These are phyloP conservation scores for Pestalotiopsis sp. DNA, from an alignment of 2,329 filamentous ascomycete genomes.

Conservation along the genomic window DNA sequence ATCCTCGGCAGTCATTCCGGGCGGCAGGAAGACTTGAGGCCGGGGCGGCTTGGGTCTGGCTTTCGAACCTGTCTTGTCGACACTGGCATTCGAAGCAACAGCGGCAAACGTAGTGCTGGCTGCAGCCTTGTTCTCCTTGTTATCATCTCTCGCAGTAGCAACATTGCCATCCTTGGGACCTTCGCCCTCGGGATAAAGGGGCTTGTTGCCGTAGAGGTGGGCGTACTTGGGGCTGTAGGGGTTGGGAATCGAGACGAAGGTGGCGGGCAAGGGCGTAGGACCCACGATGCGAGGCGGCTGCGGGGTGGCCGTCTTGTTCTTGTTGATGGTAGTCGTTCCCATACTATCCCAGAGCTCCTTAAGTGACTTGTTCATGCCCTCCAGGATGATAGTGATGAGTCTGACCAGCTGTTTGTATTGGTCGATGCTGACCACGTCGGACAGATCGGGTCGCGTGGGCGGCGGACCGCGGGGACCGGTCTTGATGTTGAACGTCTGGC, in stretches of 20 bases:
- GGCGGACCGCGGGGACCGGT: conserved; percentile 14
- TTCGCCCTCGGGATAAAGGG: conserved; percentile 16
- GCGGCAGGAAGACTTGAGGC: neutral
- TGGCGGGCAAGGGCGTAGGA: conserved; percentile 30
- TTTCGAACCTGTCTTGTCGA: neutral
- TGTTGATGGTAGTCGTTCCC: conserved; percentile 11
- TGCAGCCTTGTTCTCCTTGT: neutral
- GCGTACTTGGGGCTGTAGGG: conserved; percentile 33
- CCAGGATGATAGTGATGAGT: conserved; percentile 54
- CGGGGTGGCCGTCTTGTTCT: conserved; percentile 31
- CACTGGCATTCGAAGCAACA: neutral
- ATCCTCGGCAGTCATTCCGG: conserved; percentile 1
- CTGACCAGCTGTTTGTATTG: conserved; percentile 56
- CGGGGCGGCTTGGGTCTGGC: neutral
- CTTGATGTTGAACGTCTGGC: conserved; percentile 1
- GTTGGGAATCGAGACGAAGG: conserved; percentile 32
- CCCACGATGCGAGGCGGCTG: conserved; percentile 24
- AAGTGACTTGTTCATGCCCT: conserved; percentile 57
- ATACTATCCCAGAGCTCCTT: conserved; percentile 54
- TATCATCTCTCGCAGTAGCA: neutral
- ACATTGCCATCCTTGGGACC: conserved; percentile 25
- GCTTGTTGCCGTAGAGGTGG: conserved; percentile 27
- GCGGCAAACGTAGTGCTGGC: neutral
- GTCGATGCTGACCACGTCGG: conserved; percentile 45
- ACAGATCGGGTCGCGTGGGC: conserved; percentile 52